phyloP scores from a whole-genome alignment of 306 rosid genomes.

The Amphicarpaea edgeworthii region DNA sequence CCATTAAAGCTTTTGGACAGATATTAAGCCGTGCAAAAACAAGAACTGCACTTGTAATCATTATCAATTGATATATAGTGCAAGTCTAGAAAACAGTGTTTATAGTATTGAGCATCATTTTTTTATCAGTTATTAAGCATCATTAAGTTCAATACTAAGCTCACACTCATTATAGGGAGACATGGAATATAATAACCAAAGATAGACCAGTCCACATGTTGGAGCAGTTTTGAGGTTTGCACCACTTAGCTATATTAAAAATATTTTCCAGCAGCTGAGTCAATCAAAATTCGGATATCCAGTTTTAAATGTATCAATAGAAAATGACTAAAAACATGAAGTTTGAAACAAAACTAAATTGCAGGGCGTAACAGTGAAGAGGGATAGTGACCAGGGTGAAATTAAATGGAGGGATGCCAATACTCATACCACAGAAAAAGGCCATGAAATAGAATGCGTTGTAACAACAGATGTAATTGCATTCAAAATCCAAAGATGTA shows the following conservation, averaged over 20 bases:
- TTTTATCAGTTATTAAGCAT: too few species aligned
- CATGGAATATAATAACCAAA: not conserved
- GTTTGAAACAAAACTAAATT: slow-evolving; percentile 16
- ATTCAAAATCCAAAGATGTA: not conserved
- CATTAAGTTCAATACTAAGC: not conserved
- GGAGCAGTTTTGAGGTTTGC: slow-evolving; percentile 1
- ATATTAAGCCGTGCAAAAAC: slow-evolving; percentile 19
- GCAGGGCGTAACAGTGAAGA: not conserved
- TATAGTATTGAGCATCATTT: not conserved
- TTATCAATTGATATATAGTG: not conserved
- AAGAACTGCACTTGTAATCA: slow-evolving; percentile 21
- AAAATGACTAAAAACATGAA: not conserved
- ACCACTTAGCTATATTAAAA: not conserved
- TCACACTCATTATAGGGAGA: not conserved
- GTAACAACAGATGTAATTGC: not conserved
- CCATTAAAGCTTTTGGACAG: slow-evolving; percentile 1
- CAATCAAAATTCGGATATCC: slow-evolving; percentile 29
- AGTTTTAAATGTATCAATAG: not conserved
- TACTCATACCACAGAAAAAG: not conserved
- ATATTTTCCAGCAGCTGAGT: slow-evolving; percentile 11
- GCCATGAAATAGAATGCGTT: not conserved
- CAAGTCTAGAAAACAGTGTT: not conserved
- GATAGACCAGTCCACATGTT: not conserved
- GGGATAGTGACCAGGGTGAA: slow-evolving; percentile 13
- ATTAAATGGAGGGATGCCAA: not conserved